Base-by-base conservation (phyloP, 257 asterid genomes). In the Haberlea rhodopensis region DNA sequence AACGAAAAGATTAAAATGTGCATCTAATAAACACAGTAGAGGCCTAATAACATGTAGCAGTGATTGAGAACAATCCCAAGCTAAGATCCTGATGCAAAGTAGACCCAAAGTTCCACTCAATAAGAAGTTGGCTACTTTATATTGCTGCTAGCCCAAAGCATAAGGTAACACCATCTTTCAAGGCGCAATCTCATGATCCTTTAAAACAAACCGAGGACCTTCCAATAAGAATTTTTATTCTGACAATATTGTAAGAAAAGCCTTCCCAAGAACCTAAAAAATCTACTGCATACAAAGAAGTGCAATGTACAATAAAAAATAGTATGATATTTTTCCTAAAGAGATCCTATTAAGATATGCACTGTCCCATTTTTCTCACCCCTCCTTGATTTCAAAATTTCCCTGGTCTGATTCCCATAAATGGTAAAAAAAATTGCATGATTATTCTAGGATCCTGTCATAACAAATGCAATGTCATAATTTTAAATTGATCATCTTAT, bases 241-340 rank as follows among this genome's bases (percentile, higher is more conserved):
- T 21, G 13, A 11, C 5, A 11, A 9, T 34, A 15, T 59, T 34
- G 66, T 43, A 53, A 8, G 43, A 27, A 27, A 51, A 26, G 61
- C 43, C 72, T 10, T 5, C 64, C 61, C 20, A 31, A 32, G 56
- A 62, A 28, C 68, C 37, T 65, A 20, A 57, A n/a, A n/a, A 27
- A 27, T 20, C 55, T 25, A 45, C n/a, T 28, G 69, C 40, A 56
- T 48, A 10, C 46, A 11, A 10, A 11, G 5, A 10, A 62, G 8
- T 18, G 10, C 22, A 40, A 45, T 56, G 20, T 55, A 49, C 53
- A 49, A 23, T 2, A 60, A 22, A 8, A 46, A 54, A 61, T 31
- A 46, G 56, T 67, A 45, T 26, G 54, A 23, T 15, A 11, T 37
- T 53, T n/a, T 20, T 60, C 40, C 67, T 23, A 49, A 28, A 32